Base-by-base conservation (phyloP, 192 early-diverging fungal genomes). In the Linnemannia elongata region DNA sequence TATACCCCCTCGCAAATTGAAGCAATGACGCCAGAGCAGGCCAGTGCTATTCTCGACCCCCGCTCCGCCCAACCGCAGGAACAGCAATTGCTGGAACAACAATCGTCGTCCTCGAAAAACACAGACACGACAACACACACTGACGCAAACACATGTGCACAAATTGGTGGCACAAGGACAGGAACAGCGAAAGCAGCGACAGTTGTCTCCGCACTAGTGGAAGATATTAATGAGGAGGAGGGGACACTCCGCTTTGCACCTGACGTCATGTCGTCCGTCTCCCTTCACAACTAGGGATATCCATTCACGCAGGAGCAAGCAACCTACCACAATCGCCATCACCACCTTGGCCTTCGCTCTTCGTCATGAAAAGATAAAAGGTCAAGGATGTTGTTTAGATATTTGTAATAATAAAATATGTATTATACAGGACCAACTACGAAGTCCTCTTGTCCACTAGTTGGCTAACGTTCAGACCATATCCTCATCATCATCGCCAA, bases 401-500 rank as follows among this genome's bases (percentile, higher is more conserved):
- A 24, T 15, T 57, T 66, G 60, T 66, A 66, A 66, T 33, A 66
- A 66, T 66, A 66, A 66, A 66, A 66, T 66, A 33, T 66, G 60
- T 66, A 66, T 66, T 66, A 30, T 66, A 66, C 60, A 63, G 10
- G 6, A 63, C n/a, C 60, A 66, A 33, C 60, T 63, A n/a, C 2
- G 6, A 57, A n/a, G 2, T 3, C 27, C 30, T 27, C 57, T 5
- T 12, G 24, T 57, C 33, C 41, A 6, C 17, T 6, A 44, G 7
- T 20, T 66, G 15, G 13, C 36, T 41, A 41, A 0, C 22, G 49
- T 73, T 35, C 70, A 87, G 6, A 87, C 85, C 85, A 87, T 87
- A 49, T 87, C 85, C 76, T 87, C 85, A 55, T 87, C 85, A 9
- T 87, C 85, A 6, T 87, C 79, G 8, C 85, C 85, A 77, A 87